A percentile compares a stretch with the other conserved stretches of the same genome.
Conservation (phyloP, 345 rosid species). For the Passiflora organensis region DNA sequence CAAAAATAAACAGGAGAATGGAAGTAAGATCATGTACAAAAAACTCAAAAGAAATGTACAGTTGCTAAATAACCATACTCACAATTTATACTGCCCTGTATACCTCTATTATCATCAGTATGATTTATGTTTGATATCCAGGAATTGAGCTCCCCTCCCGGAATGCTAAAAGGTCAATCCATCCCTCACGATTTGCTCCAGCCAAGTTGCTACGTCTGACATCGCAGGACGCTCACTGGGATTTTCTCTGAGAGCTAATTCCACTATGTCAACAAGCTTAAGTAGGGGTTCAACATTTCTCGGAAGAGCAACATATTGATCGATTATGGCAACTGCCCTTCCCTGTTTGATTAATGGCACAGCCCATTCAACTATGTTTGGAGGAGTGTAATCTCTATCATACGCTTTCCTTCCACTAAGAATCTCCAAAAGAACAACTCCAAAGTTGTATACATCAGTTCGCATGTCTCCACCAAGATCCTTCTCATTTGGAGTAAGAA, state of each 20-base stretch:
- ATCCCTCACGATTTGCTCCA: conserved; percentile 67
- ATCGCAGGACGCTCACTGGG: conserved; percentile 64
- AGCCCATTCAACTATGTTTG: conserved; percentile 68
- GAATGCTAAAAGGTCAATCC: conserved; percentile 47
- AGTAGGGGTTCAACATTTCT: conserved; percentile 82
- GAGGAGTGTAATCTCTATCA: conserved; percentile 58
- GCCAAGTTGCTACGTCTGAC: conserved; percentile 50
- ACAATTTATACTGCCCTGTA: too few relatives aligned
- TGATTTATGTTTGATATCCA: conserved; percentile 5
- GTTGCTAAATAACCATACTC: conserved; percentile 21
- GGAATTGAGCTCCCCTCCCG: conserved; percentile 6
- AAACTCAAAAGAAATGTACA: conserved; percentile 39
- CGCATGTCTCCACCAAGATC: conserved; percentile 45
- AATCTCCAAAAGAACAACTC: conserved; percentile 69
- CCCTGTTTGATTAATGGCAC: conserved; percentile 62
- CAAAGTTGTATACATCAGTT: conserved; percentile 65
- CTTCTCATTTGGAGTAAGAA: conserved; percentile 46
- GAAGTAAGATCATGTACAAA: conserved; percentile 31
- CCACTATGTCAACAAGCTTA: conserved; percentile 74
- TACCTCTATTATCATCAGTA: conserved; percentile 12
- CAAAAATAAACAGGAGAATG: conserved; percentile 1
- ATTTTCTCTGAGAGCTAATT: conserved; percentile 58
- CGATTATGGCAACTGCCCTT: conserved; percentile 58
- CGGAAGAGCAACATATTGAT: conserved; percentile 54
- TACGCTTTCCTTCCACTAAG: conserved; percentile 80